phyloP scores from a whole-genome alignment of 768 basidiomycete genomes.

The Filobasidium floriforme region DNA sequence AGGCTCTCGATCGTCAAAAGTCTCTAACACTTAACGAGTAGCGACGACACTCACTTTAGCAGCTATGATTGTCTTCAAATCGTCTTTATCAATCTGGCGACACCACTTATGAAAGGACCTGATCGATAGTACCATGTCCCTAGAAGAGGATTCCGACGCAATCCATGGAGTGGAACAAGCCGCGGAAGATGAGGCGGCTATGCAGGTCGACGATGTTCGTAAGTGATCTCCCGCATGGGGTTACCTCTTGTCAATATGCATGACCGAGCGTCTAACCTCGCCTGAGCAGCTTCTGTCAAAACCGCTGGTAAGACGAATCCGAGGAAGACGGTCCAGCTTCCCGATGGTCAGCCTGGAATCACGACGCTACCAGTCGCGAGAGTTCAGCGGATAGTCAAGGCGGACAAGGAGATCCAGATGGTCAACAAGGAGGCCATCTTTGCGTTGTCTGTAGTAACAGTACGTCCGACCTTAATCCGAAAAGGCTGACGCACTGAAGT shows the following conservation, averaged over 20 bases:
- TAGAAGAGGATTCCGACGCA: neutral
- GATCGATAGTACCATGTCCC: neutral
- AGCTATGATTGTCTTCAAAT: too few species aligned
- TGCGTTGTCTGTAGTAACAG: slow-evolving; percentile 72
- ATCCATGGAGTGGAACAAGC: neutral
- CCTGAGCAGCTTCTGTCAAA: neutral
- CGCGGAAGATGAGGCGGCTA: neutral
- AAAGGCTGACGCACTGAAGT: neutral
- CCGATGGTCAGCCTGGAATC: slow-evolving; percentile 53
- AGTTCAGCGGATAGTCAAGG: slow-evolving; percentile 77
- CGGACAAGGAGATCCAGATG: slow-evolving; percentile 59
- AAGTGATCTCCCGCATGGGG: neutral
- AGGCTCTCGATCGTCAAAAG: too few species aligned
- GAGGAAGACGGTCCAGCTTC: neutral
- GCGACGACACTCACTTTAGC: too few species aligned
- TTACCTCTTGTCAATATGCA: too few species aligned
- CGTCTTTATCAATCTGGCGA: too few species aligned
- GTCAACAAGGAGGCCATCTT: slow-evolving; percentile 67
- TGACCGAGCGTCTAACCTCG: neutral
- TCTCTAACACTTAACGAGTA: too few species aligned
- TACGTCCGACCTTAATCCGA: slow-evolving; percentile 46
- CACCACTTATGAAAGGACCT: neutral
- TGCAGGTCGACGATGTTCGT: neutral
- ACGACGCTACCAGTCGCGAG: slow-evolving; percentile 66
- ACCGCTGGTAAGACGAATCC: neutral